phyloP scores from a whole-genome alignment of 768 basidiomycete species.

The Auricularia sp. region DNA sequence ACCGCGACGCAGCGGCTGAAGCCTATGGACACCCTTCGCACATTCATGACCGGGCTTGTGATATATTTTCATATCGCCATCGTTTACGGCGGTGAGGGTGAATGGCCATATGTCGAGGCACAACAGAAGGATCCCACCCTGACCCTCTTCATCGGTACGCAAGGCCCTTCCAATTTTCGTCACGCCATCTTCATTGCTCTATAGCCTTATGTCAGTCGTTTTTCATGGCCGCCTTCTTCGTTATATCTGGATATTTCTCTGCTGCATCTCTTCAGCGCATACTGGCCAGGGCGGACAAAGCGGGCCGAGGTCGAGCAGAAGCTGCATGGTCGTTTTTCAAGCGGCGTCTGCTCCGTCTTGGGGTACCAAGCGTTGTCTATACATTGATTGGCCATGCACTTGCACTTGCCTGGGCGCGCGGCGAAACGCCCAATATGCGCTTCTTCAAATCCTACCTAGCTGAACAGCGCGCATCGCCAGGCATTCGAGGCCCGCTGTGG shows the following conservation, averaged over 20 bases:
- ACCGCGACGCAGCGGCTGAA: not conserved
- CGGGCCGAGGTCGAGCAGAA: not conserved
- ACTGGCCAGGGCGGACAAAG: not conserved
- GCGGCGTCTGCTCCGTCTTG: not conserved
- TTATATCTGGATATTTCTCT: not conserved
- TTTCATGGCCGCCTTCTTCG: not conserved
- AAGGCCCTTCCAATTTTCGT: not conserved
- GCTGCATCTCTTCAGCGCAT: not conserved
- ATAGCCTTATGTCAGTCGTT: not conserved
- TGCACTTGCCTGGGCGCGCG: not conserved
- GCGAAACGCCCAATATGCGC: not conserved
- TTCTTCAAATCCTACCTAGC: not conserved
- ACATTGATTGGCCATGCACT: not conserved
- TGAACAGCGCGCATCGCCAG: not conserved
- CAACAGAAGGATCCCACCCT: not conserved
- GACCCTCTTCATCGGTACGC: not conserved
- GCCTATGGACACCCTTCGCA: not conserved
- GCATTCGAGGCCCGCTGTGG: not conserved
- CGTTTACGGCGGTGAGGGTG: not conserved
- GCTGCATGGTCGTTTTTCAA: not conserved
- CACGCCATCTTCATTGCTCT: not conserved
- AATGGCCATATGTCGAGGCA: conserved; percentile 1
- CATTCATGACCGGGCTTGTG: not conserved
- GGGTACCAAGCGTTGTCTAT: not conserved
- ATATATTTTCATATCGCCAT: not conserved